phyloP scores from a whole-genome alignment of 106 monocot genomes.

The Alisma plantagoaquatica region DNA sequence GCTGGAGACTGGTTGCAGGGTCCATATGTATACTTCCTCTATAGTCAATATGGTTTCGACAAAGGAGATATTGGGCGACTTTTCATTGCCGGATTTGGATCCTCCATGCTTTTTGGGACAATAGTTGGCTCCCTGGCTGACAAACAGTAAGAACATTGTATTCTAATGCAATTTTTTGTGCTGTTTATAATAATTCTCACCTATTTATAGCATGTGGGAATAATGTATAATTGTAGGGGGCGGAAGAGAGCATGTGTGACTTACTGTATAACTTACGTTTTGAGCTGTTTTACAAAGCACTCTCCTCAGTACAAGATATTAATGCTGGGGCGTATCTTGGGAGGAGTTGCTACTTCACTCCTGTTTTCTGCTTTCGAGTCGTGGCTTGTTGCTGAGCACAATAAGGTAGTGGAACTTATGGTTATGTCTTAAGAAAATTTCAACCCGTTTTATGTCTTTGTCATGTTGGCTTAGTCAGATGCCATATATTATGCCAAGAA shows the following conservation, averaged over 20 bases:
- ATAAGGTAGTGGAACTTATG: too few species aligned
- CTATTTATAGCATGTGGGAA: too few species aligned
- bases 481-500: too few species aligned
- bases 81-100: constrained; percentile 97
- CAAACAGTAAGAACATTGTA: constrained; percentile 57
- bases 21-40: constrained; percentile 95
- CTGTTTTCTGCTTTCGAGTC: constrained; percentile 97
- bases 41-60: constrained; percentile 79
- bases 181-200: too few species aligned
- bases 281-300: constrained; percentile 95
- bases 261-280: constrained; percentile 92
- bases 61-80: constrained; percentile 97
- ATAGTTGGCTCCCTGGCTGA: constrained; percentile 96
- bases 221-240: constrained; percentile 54
- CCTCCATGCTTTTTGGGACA: constrained; percentile 96
- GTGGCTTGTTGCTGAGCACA: constrained; percentile 98
- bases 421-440: too few species aligned
- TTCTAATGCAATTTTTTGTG: too few species aligned
- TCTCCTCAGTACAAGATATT: constrained; percentile 82
- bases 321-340: constrained; percentile 87
- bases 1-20: constrained; percentile 99
- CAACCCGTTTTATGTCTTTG: too few species aligned
- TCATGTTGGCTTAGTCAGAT: too few species aligned
- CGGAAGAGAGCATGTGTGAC: constrained; percentile 92
- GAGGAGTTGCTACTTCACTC: constrained; percentile 89